phyloP scores from a whole-genome alignment of 768 basidiomycete species.

The Xerocomellus chrysenteron region DNA sequence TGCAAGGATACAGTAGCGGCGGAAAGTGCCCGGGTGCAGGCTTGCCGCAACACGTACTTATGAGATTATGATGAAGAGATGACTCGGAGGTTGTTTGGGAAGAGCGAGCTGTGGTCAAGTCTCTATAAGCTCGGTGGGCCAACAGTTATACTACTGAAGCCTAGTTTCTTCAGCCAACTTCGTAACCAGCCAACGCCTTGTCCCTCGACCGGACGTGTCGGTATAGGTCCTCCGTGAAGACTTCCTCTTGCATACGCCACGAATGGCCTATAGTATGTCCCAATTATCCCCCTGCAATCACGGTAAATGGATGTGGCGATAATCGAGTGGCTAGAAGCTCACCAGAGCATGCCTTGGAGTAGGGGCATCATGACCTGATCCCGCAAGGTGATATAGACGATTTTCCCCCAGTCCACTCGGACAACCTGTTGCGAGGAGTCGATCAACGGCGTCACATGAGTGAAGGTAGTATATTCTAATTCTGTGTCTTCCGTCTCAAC shows the following conservation, averaged over 20 bases:
- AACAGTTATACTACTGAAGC: constrained; percentile 28
- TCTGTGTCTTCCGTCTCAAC: constrained; percentile 23
- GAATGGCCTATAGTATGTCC: constrained; percentile 33
- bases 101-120: background rate
- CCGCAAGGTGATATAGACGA: constrained; percentile 61
- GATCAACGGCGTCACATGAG: constrained; percentile 32
- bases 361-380: constrained; percentile 72
- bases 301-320: background rate
- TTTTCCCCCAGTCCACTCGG: constrained; percentile 53
- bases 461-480: constrained; percentile 17
- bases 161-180: constrained; percentile 28
- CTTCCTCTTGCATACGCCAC: constrained; percentile 22
- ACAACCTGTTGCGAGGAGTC: constrained; percentile 37
- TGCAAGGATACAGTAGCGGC: background rate
- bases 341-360: constrained; percentile 69
- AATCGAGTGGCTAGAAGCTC: constrained; percentile 19
- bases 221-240: constrained; percentile 11
- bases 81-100: no score
- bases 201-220: constrained; percentile 25
- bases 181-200: constrained; percentile 32
- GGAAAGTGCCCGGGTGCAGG: background rate
- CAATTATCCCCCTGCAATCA: constrained; percentile 28
- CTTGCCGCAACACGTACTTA: no score
- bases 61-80: no score
- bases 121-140: constrained; percentile 25